Base-by-base conservation (phyloP, 108 stramenopile genomes). In the Fragilariopsis cylindrus region DNA sequence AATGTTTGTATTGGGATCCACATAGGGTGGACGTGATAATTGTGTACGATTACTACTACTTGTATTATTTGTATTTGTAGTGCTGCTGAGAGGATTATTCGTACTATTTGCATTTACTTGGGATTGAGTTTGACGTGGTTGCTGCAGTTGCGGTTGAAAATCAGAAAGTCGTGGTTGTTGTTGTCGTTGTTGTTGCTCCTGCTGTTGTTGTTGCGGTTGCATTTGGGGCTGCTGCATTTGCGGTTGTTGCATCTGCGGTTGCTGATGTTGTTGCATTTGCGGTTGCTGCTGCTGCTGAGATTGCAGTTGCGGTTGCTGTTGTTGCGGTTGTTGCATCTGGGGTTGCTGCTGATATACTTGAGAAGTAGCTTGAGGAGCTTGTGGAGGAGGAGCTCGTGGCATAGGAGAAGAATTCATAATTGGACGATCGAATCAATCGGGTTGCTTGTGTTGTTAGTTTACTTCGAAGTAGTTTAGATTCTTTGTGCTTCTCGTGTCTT, bases 1-100 rank as follows among this genome's bases (percentile, higher is more conserved):
- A 48, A 92, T 84, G 21, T 91, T 87, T n/a, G 93, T 92, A 46
- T 76, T 75, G n/a, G 93, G 88, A 70, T 94, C 93, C 57, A 94
- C 85, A 69, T 82, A 94, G 8, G 90, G 93, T 12, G 93, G 89
- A 48, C 93, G 87, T 18, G 71, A 53, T 30, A 92, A 46, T 40
- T 82, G 82, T 70, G 64, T n/a, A 44, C 68, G 73, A 41, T 2
- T 53, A 53, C 1, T 53, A 1, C 0, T 53, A 12, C 52, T 53
- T 53, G 52, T 53, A 53, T 2, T 53, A 53, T 15, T 53, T n/a
- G 52, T 53, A 53, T n/a, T 53, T 53, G 15, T 1, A 15, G 12
- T 53, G 52, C 13, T 15, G 52, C 52, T 53, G 52, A n/a, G 15
- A n/a, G 12, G 52, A 12, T 53, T 15, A 21, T 21, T 21, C 1